Percentiles rank a stretch among this genome's conserved stretches.
Evolutionary conservation across 176 grass and related monocot species (phyloP).

Genomic region (Avena insularis): DNA sequence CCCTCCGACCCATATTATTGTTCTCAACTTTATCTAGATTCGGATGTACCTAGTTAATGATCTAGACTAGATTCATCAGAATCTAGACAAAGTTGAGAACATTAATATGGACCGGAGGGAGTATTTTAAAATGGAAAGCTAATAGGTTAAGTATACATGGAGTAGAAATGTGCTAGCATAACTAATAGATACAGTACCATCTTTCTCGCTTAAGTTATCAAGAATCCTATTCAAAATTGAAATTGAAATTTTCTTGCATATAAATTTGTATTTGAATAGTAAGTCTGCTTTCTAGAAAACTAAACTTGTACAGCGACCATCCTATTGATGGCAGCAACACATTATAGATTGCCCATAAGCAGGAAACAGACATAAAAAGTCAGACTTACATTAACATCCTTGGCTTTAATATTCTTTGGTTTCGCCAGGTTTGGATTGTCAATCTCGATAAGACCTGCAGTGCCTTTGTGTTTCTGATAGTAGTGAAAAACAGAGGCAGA

Average conservation of each 20-base stretch:
- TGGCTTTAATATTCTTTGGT: conserved; percentile 78
- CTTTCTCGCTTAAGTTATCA: not conserved
- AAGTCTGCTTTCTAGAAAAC: not conserved
- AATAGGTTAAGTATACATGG: not conserved
- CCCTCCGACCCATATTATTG: no score
- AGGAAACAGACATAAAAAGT: conserved; percentile 8
- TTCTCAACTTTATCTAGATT: no score
- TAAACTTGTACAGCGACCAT: not conserved
- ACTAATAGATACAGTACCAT: not conserved
- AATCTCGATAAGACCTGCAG: conserved; percentile 80
- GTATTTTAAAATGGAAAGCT: not conserved
- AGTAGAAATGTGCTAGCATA: not conserved
- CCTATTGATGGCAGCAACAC: not conserved
- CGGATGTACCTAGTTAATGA: no score
- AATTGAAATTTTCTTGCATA: not conserved
- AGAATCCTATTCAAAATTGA: not conserved
- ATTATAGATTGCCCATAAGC: not conserved
- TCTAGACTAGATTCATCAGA: no score
- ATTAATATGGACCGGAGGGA: no score
- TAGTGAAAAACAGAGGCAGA: not conserved
- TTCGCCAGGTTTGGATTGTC: conserved; percentile 94
- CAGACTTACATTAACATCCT: conserved; percentile 84
- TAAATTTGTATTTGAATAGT: not conserved
- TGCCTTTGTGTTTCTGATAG: conserved; percentile 78
- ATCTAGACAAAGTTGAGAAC: no score